These are phyloP conservation scores for Anisogramma anomala DNA, from an alignment of 2,329 filamentous ascomycete genomes.

Conservation along the genomic window DNA sequence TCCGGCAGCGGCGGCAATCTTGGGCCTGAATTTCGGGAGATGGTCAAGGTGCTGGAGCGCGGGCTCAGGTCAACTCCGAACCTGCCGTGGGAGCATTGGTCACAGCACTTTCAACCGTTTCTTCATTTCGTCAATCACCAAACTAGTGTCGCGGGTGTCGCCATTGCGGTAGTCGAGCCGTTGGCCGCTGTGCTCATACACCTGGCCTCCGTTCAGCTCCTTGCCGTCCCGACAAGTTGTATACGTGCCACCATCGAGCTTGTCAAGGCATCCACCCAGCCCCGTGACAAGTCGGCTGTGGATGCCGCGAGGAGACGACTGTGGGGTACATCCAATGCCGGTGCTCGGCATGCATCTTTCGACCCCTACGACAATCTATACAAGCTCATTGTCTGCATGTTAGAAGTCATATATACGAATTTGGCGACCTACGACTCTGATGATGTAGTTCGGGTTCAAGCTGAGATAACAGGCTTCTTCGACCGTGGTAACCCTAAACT, in stretches of 20 bases:
- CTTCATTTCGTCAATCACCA: conserved; percentile 47
- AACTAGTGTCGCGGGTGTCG: conserved; percentile 55
- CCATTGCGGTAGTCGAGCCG: conserved; percentile 59
- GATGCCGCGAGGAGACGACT: conserved; percentile 55
- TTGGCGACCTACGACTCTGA: conserved; percentile 23
- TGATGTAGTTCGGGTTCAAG: conserved; percentile 34
- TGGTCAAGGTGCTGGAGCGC: conserved; percentile 54
- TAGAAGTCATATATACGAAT: conserved; percentile 42
- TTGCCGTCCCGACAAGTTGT: conserved; percentile 18
- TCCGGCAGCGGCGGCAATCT: conserved; percentile 35
- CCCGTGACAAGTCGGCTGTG: conserved; percentile 49
- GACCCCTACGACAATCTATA: conserved; percentile 60
- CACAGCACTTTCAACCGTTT: conserved; percentile 45
- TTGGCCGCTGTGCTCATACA: conserved; percentile 46
- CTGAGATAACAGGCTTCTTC: conserved; percentile 42
- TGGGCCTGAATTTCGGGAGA: conserved; percentile 58
- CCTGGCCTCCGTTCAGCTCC: conserved; percentile 18
- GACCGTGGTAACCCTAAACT: conserved; percentile 36
- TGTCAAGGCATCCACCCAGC: conserved; percentile 38
- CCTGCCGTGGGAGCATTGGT: conserved; percentile 37
- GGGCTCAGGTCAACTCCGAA: conserved; percentile 41
- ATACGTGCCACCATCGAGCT: conserved; percentile 31
- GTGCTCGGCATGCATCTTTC: conserved; percentile 30
- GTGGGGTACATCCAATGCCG: conserved; percentile 44
- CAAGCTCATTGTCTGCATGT: conserved; percentile 39